Evolutionary conservation across 768 basidiomycete genomes (phyloP).

Genomic region (Kwoniella bestiolae): DNA sequence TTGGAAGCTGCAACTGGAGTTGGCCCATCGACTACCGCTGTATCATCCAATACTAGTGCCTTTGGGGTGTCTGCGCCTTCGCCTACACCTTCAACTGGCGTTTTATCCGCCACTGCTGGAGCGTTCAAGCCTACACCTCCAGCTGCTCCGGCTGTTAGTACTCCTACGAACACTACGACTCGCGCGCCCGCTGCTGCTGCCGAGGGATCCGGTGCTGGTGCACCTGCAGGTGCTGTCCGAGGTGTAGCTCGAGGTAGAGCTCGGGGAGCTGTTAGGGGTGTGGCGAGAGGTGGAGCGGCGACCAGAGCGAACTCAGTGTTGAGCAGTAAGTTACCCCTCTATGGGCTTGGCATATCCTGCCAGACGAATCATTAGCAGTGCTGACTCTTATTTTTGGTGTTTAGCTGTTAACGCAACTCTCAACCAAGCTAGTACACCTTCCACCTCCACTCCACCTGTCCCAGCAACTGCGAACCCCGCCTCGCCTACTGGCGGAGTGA

Average conservation of each 20-base stretch:
- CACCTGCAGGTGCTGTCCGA: conserved; percentile 4
- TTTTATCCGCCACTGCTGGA: conserved; percentile 25
- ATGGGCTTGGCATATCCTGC: neutral
- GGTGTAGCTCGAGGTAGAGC: conserved; percentile 27
- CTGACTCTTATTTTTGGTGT: neutral
- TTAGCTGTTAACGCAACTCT: conserved; percentile 51
- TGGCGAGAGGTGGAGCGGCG: conserved; percentile 25
- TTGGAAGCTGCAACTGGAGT: conserved; percentile 34
- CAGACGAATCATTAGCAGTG: neutral
- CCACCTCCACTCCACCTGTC: conserved; percentile 13
- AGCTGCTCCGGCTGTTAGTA: conserved; percentile 5
- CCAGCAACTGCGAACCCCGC: conserved; percentile 22
- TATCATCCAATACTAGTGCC: conserved; percentile 9
- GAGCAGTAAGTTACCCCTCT: conserved; percentile 28
- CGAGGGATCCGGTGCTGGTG: neutral
- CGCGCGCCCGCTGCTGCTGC: conserved; percentile 18
- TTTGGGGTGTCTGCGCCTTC: conserved; percentile 8
- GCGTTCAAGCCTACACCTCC: conserved; percentile 27
- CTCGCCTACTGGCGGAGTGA: conserved; percentile 22
- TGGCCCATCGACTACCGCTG: conserved; percentile 1
- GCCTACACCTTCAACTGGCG: conserved; percentile 5
- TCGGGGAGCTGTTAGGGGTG: conserved; percentile 29
- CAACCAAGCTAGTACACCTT: conserved; percentile 17
- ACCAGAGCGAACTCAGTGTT: conserved; percentile 30
- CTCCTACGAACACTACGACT: conserved; percentile 13